Conservation (phyloP, 1,284 basidiomycete species). For the Ganoderma leucocontextum region DNA sequence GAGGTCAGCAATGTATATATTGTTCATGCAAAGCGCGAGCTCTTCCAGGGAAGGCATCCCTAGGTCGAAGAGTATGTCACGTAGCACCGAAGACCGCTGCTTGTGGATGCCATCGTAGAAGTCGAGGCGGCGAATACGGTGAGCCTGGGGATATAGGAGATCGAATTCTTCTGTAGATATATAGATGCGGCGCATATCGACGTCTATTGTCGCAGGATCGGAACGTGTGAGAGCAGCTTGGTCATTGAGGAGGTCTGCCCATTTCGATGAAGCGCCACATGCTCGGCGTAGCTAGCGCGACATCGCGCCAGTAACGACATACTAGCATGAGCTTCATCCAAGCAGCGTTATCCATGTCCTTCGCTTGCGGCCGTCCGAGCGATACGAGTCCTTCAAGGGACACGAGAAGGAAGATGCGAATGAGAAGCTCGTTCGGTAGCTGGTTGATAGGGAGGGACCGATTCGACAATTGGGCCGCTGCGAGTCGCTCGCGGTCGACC, state of each 20-base stretch:
- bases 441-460: not conserved
- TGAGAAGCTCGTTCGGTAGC: not conserved
- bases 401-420: not conserved
- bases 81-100: not conserved
- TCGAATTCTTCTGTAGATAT: not conserved
- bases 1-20: not conserved
- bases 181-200: not conserved
- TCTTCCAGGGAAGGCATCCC: constrained; percentile 1
- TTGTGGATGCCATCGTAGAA: not conserved
- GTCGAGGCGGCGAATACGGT: not conserved
- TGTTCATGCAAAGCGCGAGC: not conserved
- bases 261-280: not conserved
- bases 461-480: not conserved
- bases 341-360: not conserved
- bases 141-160: not conserved
- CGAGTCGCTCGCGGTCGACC: not conserved
- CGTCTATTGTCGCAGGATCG: not conserved
- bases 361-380: not conserved
- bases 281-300: not conserved
- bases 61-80: not conserved
- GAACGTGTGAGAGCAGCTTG: not conserved
- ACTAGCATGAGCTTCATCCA: constrained; percentile 4
- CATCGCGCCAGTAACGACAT: not conserved
- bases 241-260: not conserved
- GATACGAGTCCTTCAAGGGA: not conserved